Evolutionary conservation across 331 rosid species (phyloP).

Genomic region (Quercus phellos): DNA sequence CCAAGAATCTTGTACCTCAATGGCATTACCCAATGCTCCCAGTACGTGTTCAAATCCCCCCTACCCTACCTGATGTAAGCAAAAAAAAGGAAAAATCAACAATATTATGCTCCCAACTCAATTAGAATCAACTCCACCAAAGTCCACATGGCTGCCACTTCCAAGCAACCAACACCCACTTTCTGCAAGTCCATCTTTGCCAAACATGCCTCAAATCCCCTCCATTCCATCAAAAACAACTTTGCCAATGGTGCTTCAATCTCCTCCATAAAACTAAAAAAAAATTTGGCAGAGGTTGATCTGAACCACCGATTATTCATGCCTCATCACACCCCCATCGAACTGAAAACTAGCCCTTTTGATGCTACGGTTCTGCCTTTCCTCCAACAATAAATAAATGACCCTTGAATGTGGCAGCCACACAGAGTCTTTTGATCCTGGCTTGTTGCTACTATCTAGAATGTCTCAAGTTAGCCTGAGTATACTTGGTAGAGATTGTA

Average conservation of each 20-base stretch:
- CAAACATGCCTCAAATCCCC: constrained; percentile 5
- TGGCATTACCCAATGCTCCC: too few species aligned
- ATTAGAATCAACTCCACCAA: neutral
- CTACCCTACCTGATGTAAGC: too few species aligned
- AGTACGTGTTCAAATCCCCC: too few species aligned
- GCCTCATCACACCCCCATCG: constrained; percentile 23
- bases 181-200: neutral
- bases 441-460: neutral
- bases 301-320: too few species aligned
- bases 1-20: too few species aligned
- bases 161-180: constrained; percentile 3
- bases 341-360: constrained; percentile 5
- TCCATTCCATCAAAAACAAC: constrained; percentile 6
- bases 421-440: neutral
- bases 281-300: too few species aligned
- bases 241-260: neutral
- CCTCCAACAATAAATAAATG: neutral
- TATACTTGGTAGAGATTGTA: neutral
- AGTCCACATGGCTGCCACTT: constrained; percentile 3
- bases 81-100: neutral
- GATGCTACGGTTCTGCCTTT: neutral
- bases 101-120: neutral
- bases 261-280: too few species aligned
- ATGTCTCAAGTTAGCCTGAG: too few species aligned
- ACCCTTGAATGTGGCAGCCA: neutral